Evolutionary conservation across 768 basidiomycete species (phyloP), one percentile per base, ranked within the genome.

Genomic region (Mycena amicta): DNA sequence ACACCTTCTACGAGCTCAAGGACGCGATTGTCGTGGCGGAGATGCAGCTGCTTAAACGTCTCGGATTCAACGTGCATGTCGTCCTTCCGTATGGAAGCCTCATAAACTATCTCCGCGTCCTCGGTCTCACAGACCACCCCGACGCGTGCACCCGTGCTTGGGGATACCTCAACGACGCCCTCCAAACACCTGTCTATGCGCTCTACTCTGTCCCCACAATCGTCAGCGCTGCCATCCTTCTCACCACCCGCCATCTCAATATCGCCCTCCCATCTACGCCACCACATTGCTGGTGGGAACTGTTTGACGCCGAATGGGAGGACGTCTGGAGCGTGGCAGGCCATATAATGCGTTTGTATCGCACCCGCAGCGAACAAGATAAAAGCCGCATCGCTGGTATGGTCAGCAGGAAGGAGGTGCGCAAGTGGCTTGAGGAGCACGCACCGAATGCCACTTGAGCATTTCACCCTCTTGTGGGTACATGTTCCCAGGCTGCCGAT

Each of bases 251-350:
- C 3, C 81, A 89, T 55, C 71, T 90, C n/a, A 74, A 75, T 4
- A 85, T 98, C 41, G 73, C 91, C 0, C 80, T 98, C 12, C 85
- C 89, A 0, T 80, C 87, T 54, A 83, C 86, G 56, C n/a, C n/a
- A n/a, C n/a, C n/a, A n/a, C n/a, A n/a, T n/a, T n/a, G n/a, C n/a
- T 99, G 97, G 97, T 96, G 92, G 89, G 86, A 90, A 43, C 78
- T 98, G 5, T 99, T 99, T 67, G 97, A 98, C 68, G 91, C 93
- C 0, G 79, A 85, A 0, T 92, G 87, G 85, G 92, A 94, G 53
- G 95, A 97, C 66, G 80, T 97, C 26, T 90, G 89, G 87, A 85
- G 80, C 64, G 86, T 95, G 6, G 88, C 88, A 59, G 93, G 92
- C n/a, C 80, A 83, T 65, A 82, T 96, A 51, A 90, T 92, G 89